Conservation (phyloP, 2,329 filamentous ascomycete species). For the Aureobasidium leucospermi region DNA sequence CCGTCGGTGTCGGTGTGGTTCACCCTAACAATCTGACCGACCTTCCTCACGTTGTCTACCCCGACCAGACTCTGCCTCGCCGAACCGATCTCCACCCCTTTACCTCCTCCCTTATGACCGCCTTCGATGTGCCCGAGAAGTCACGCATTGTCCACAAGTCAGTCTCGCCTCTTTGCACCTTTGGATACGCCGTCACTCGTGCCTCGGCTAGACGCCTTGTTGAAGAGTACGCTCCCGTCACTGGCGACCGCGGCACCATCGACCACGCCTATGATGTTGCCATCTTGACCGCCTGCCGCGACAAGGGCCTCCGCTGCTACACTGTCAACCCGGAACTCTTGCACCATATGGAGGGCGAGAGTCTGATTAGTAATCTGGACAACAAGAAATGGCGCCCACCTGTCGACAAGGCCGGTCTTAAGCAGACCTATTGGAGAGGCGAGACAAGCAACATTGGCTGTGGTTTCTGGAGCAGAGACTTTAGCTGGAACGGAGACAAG, state of each 20-base stretch:
- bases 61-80: slow-evolving; percentile 32
- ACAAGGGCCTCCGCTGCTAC: slow-evolving; percentile 29
- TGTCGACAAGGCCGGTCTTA: slow-evolving; percentile 6
- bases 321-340: slow-evolving; percentile 34
- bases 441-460: slow-evolving; percentile 28
- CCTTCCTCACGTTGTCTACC: slow-evolving; percentile 26
- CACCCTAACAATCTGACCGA: slow-evolving; percentile 23
- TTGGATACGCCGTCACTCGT: slow-evolving; percentile 38
- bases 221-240: slow-evolving; percentile 28
- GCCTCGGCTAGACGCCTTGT: slow-evolving; percentile 28
- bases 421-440: slow-evolving; percentile 4
- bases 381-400: slow-evolving; percentile 11
- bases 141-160: slow-evolving; percentile 35
- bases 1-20: slow-evolving; percentile 12
- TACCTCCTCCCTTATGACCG: slow-evolving; percentile 31
- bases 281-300: slow-evolving; percentile 32
- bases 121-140: slow-evolving; percentile 31
- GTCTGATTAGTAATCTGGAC: slow-evolving; percentile 28
- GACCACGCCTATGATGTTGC: slow-evolving; percentile 35
- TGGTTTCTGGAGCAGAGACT: slow-evolving; percentile 32
- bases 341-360: slow-evolving; percentile 30
- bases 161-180: slow-evolving; percentile 38
- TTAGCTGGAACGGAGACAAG: slow-evolving; percentile 27
- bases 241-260: slow-evolving; percentile 22
- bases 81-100: slow-evolving; percentile 30